These are phyloP conservation scores for Cercospora sojina DNA, from an alignment of 2,329 filamentous ascomycete species.

Conservation along the genomic window DNA sequence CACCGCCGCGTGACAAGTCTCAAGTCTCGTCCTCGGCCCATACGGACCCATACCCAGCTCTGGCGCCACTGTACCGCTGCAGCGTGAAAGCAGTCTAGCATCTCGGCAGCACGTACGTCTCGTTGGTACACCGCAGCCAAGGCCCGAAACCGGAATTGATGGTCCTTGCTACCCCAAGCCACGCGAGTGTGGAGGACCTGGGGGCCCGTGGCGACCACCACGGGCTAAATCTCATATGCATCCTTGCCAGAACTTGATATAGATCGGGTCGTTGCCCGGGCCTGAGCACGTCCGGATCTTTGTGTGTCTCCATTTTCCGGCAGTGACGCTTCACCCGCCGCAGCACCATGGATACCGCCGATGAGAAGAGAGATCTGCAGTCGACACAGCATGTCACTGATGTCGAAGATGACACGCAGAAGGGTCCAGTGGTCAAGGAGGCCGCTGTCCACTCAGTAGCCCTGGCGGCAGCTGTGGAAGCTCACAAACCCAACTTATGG, in stretches of 20 bases:
- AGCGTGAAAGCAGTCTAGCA: neutral
- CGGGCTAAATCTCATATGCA: conserved; percentile 15
- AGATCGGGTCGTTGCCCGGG: conserved; percentile 4
- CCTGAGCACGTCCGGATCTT: neutral
- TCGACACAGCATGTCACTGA: conserved; percentile 23
- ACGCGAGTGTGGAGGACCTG: conserved; percentile 24
- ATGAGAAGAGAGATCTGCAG: conserved; percentile 42
- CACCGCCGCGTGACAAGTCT: neutral
- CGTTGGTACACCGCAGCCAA: conserved; percentile 15
- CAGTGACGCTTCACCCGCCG: conserved; percentile 29
- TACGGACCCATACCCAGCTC: conserved; percentile 4
- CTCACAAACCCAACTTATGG: conserved; percentile 27
- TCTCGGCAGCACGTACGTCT: conserved; percentile 14
- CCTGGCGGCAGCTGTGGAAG: conserved; percentile 27
- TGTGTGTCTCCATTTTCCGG: neutral
- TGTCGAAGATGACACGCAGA: conserved; percentile 22
- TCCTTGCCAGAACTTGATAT: conserved; percentile 11
- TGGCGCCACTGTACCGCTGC: neutral
- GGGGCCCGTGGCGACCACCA: conserved; percentile 14
- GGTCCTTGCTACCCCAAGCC: conserved; percentile 13
- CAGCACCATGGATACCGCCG: conserved; percentile 47
- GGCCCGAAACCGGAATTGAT: conserved; percentile 13
- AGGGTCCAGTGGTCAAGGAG: conserved; percentile 26
- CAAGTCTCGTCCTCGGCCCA: neutral
- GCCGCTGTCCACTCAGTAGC: conserved; percentile 28